Evolutionary conservation across 169 alveolate species (phyloP), one percentile per base, ranked within the genome.

Genomic region (Theileria annulata): DNA sequence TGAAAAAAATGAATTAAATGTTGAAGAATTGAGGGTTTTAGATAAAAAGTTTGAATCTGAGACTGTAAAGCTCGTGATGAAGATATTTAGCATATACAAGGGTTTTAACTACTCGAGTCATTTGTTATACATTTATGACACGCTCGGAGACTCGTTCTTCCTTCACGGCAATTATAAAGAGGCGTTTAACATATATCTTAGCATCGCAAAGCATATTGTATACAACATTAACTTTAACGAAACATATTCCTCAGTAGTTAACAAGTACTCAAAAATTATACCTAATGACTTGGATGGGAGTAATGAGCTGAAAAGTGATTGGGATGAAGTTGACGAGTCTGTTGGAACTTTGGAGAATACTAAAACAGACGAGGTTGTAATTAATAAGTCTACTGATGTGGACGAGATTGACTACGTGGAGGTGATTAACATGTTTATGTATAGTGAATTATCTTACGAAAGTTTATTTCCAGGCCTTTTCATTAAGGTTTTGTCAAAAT

Each of bases 121-220:
- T 28, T 15, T 82, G 80, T 33, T 82, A 17, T 49, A 75, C 66
- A 58, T 56, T 13, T 59, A 77, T 23, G 75, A 54, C 10, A 8
- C 51, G 48, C 23, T 82, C 42, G 88, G 88, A 2, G 88, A 82
- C 37, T 75, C 88, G 13, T 47, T 75, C 33, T 75, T 60, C 13
- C 35, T 67, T 12, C 68, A 78, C 17, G 19, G n/a, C 9, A 76
- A 75, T 30, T 56, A 35, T 59, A 47, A 25, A 48, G 81, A 82
- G 28, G 85, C 88, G 1, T 74, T 74, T 15, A 66, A 71, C 10
- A 56, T 82, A 9, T 82, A 82, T 69, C 12, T 71, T 19, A 68
- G 48, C 66, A 28, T 71, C 23, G 56, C 47, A 3, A 78, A 68
- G 21, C n/a, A 60, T 8, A 67, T 82, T 28, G 64, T 75, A 1